These are phyloP conservation scores for Aspergillus pseudoviridinutans DNA, from an alignment of 2,329 filamentous ascomycete genomes.

Conservation along the genomic window DNA sequence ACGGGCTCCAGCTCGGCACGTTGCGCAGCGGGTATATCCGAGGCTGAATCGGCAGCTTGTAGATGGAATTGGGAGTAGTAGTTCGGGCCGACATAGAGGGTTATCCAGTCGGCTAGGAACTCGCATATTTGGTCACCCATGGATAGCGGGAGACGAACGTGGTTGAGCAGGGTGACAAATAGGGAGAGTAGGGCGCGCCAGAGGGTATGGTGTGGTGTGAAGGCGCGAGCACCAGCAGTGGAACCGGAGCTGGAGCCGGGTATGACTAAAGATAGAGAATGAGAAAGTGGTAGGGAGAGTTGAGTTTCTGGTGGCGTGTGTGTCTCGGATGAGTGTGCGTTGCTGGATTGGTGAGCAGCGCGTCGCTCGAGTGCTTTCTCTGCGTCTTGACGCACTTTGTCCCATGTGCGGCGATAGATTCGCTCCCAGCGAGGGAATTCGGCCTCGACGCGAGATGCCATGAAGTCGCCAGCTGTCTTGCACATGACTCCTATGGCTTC, in stretches of 20 bases:
- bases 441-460: constrained; percentile 68
- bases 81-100: constrained; percentile 29
- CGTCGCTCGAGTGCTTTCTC: constrained; percentile 33
- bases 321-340: neutral
- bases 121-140: constrained; percentile 40
- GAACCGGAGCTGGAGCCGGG: constrained; percentile 16
- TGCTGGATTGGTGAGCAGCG: constrained; percentile 15
- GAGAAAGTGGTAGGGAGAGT: constrained; percentile 18
- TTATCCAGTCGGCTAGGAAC: constrained; percentile 35
- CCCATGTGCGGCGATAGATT: constrained; percentile 38
- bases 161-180: constrained; percentile 36
- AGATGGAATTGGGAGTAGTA: constrained; percentile 26
- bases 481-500: constrained; percentile 67
- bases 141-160: constrained; percentile 38
- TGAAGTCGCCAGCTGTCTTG: constrained; percentile 71
- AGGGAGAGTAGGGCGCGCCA: constrained; percentile 37
- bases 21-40: constrained; percentile 5
- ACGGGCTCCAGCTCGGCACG: constrained; percentile 18
- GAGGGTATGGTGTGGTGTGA: constrained; percentile 37
- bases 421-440: constrained; percentile 53
- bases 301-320: neutral
- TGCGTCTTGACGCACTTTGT: constrained; percentile 34
- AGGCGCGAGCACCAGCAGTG: constrained; percentile 23
- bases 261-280: constrained; percentile 16
- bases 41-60: neutral